phyloP scores from a whole-genome alignment of 2,329 filamentous ascomycete genomes.

The Colletotrichum magnum region DNA sequence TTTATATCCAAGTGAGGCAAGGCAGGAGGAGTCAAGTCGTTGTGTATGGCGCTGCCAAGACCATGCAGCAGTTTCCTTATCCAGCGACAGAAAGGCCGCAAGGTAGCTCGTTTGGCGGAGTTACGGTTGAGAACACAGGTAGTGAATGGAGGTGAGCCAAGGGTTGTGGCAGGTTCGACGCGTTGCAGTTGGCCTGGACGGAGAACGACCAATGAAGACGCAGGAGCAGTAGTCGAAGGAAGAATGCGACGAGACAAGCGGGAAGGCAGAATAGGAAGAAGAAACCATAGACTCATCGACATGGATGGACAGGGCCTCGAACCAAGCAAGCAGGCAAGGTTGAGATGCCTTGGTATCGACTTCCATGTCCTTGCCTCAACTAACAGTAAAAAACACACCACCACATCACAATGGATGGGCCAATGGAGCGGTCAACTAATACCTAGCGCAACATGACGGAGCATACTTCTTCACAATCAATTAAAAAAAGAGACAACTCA shows the following conservation, averaged over 20 bases:
- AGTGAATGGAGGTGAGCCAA: not conserved
- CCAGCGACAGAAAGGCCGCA: not conserved
- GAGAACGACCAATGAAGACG: conserved; percentile 28
- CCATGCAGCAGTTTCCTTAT: conserved; percentile 4
- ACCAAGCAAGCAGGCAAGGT: not conserved
- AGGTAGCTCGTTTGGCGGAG: conserved; percentile 14
- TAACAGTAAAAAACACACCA: conserved; percentile 22
- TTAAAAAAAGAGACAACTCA: conserved; percentile 31
- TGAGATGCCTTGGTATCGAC: not conserved
- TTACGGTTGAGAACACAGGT: conserved; percentile 18
- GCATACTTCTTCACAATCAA: not conserved
- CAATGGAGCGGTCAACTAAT: not conserved
- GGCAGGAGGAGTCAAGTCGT: not conserved
- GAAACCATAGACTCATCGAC: conserved; percentile 16
- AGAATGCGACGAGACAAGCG: conserved; percentile 20
- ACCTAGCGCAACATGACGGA: conserved; percentile 1
- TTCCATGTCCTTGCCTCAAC: not conserved
- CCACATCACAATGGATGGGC: not conserved
- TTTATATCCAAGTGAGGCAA: conserved; percentile 30
- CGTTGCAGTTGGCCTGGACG: not conserved
- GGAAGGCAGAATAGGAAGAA: conserved; percentile 10
- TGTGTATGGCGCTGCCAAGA: conserved; percentile 23
- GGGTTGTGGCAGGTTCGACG: conserved; percentile 16
- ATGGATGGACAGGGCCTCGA: conserved; percentile 10
- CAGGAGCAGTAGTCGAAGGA: not conserved